These are phyloP conservation scores for Neonothopanus nambi DNA, from an alignment of 1,284 basidiomycete genomes.

Conservation along the genomic window DNA sequence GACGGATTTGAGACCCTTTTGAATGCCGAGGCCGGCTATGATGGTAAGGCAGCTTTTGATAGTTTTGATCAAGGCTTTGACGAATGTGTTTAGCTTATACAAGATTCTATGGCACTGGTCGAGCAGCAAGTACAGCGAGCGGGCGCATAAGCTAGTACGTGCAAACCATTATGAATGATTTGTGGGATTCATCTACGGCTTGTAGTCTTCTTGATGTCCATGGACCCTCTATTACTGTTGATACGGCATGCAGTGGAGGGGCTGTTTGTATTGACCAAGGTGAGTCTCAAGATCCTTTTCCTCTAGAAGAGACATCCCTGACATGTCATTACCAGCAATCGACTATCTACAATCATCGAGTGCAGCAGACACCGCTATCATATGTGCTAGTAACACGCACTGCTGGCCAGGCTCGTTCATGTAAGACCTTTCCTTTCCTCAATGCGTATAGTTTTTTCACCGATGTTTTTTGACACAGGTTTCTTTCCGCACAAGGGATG, in stretches of 20 bases:
- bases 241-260: conserved; percentile 38
- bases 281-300: conserved; percentile 4
- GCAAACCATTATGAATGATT: neutral
- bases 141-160: conserved; percentile 39
- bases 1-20: conserved; percentile 32
- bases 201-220: conserved; percentile 35
- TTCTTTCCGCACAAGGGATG: conserved; percentile 38
- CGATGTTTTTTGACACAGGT: conserved; percentile 14
- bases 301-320: neutral
- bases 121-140: conserved; percentile 32
- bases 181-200: neutral
- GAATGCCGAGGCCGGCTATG: conserved; percentile 32
- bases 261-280: conserved; percentile 36
- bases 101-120: conserved; percentile 36
- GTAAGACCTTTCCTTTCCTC: neutral
- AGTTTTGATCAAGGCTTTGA: neutral
- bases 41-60: conserved; percentile 21
- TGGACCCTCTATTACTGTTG: conserved; percentile 36
- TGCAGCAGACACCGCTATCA: conserved; percentile 35
- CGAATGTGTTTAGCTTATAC: conserved; percentile 26
- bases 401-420: conserved; percentile 26
- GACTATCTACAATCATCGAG: conserved; percentile 30
- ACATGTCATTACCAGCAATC: conserved; percentile 24
- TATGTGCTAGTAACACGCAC: conserved; percentile 34
- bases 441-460: neutral